phyloP scores from a whole-genome alignment of 331 rosid genomes.

The Rhamnella rubrinervis region DNA sequence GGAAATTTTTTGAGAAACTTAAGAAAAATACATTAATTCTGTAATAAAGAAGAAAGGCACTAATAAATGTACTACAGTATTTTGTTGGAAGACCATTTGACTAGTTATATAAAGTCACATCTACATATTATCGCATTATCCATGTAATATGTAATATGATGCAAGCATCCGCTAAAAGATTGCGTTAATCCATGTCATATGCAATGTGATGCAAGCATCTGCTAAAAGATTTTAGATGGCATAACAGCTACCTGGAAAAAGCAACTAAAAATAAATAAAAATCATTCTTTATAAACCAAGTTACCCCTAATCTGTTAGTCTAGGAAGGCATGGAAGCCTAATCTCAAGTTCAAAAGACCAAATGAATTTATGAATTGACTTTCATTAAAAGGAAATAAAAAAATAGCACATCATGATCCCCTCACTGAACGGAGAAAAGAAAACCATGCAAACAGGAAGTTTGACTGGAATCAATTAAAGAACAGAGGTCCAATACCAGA shows the following conservation, averaged over 20 bases:
- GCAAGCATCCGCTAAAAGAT: too few relatives aligned
- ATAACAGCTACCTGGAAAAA: background rate
- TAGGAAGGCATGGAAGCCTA: too few relatives aligned
- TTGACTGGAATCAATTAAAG: too few relatives aligned
- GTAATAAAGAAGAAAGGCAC: background rate
- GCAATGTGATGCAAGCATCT: background rate
- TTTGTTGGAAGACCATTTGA: background rate
- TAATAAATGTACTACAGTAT: background rate
- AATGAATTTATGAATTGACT: background rate
- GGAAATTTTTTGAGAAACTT: conserved; percentile 5
- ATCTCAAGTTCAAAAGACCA: too few relatives aligned
- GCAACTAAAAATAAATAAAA: background rate
- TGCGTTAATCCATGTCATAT: too few relatives aligned
- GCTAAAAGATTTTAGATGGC: background rate
- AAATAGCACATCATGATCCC: background rate
- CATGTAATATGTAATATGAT: too few relatives aligned
- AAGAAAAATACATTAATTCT: background rate
- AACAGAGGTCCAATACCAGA: too few relatives aligned
- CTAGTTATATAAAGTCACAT: too few relatives aligned
- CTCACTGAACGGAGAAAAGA: background rate
- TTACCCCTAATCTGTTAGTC: background rate
- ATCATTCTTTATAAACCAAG: background rate
- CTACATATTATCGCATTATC: too few relatives aligned
- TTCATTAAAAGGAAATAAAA: background rate
- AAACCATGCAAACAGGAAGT: too few relatives aligned